Evolutionary conservation across 2,329 filamentous ascomycete species (phyloP).

Genomic region (Microdochium trichocladiopsis): DNA sequence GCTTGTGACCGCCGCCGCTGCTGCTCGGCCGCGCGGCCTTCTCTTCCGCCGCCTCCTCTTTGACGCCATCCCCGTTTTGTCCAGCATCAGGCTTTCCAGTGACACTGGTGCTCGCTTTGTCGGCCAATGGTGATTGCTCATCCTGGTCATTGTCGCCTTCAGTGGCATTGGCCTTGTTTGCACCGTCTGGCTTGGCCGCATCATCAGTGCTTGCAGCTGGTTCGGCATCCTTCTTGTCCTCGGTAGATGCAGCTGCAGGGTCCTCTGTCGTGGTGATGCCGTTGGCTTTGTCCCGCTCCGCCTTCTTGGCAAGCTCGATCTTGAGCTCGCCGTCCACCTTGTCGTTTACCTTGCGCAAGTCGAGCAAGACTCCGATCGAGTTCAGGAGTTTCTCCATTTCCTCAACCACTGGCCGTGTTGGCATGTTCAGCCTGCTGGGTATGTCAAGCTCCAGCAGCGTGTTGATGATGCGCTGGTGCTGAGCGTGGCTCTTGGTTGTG

Average conservation of each 20-base stretch:
- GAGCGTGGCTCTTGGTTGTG: slow-evolving; percentile 67
- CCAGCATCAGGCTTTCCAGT: slow-evolving; percentile 2
- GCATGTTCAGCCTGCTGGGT: slow-evolving; percentile 62
- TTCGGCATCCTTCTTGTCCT: not conserved
- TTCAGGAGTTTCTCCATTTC: slow-evolving; percentile 64
- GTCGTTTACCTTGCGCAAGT: slow-evolving; percentile 67
- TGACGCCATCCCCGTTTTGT: slow-evolving; percentile 7
- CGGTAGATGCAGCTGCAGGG: slow-evolving; percentile 5
- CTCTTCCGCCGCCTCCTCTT: slow-evolving; percentile 11
- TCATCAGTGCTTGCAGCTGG: slow-evolving; percentile 4
- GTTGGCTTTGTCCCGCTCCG: slow-evolving; percentile 37
- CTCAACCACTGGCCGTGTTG: slow-evolving; percentile 63
- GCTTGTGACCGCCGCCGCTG: slow-evolving; percentile 51
- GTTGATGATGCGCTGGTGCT: slow-evolving; percentile 68
- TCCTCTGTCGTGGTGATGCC: slow-evolving; percentile 6
- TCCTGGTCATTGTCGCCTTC: not conserved
- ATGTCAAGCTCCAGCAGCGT: slow-evolving; percentile 67
- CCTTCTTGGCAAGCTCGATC: slow-evolving; percentile 49
- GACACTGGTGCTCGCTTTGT: not conserved
- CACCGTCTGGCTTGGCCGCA: not conserved
- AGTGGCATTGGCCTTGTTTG: not conserved
- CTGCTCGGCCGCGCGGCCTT: slow-evolving; percentile 23
- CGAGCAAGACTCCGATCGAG: slow-evolving; percentile 63
- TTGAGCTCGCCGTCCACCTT: slow-evolving; percentile 69
- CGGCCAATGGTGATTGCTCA: slow-evolving; percentile 1